These are phyloP conservation scores for Leccinum subgranulosum DNA, from an alignment of 768 basidiomycete genomes.

Conservation along the genomic window DNA sequence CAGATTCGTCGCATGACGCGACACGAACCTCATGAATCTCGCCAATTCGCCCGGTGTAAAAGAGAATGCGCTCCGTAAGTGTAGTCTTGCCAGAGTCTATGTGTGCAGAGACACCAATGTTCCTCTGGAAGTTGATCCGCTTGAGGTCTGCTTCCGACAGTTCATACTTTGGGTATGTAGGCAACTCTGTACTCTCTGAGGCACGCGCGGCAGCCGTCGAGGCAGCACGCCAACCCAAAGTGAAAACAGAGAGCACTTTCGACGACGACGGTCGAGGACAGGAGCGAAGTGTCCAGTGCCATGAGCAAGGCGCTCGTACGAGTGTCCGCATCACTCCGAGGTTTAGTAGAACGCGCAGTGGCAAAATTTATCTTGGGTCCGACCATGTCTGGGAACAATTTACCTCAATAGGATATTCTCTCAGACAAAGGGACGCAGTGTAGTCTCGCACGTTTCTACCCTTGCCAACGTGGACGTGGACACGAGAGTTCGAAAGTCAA, in stretches of 20 bases:
- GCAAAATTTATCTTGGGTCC: slow-evolving; percentile 2
- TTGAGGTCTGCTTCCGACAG: slow-evolving; percentile 64
- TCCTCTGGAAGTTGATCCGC: slow-evolving; percentile 75
- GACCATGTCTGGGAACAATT: slow-evolving; percentile 1
- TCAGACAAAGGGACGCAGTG: neutral
- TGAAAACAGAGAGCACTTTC: neutral
- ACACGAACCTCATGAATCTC: slow-evolving; percentile 91
- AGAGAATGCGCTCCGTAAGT: slow-evolving; percentile 91
- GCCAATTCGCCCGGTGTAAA: slow-evolving; percentile 92
- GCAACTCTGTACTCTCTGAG: neutral
- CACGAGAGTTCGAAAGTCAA: neutral
- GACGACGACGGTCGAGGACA: slow-evolving; percentile 7
- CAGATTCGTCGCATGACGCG: neutral
- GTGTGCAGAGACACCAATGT: slow-evolving; percentile 95
- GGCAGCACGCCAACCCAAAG: slow-evolving; percentile 35
- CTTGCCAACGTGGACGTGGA: neutral
- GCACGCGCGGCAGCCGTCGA: slow-evolving; percentile 39
- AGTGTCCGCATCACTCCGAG: slow-evolving; percentile 24
- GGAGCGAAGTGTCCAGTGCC: slow-evolving; percentile 24
- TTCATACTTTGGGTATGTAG: slow-evolving; percentile 36
- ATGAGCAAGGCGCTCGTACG: slow-evolving; percentile 25
- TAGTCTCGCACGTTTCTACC: neutral
- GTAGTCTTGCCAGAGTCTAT: slow-evolving; percentile 99
- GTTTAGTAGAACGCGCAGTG: too few species aligned
- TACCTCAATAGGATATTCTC: neutral